A percentile compares a stretch with the other conserved stretches of the same genome.
These are phyloP conservation scores for Boletus subcaerulescens DNA, from an alignment of 768 basidiomycete genomes.

Conservation along the genomic window DNA sequence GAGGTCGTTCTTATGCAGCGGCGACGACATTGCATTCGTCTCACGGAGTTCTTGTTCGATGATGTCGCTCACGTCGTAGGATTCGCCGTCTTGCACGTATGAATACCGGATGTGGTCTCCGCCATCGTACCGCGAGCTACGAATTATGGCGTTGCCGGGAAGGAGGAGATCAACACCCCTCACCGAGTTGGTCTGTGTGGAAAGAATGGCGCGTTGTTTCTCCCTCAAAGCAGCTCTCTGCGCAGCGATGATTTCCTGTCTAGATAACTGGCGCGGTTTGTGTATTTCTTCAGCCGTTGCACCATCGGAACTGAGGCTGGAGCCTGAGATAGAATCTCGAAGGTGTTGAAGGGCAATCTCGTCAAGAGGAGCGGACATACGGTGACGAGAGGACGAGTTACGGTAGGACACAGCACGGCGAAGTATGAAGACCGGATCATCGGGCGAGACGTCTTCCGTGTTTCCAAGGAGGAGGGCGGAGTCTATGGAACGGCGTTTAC, in stretches of 20 bases:
- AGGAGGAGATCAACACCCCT: slow-evolving; percentile 88
- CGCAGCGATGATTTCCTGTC: slow-evolving; percentile 90
- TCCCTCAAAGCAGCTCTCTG: slow-evolving; percentile 86
- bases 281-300: slow-evolving; percentile 29
- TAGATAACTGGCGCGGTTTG: slow-evolving; percentile 48
- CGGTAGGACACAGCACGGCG: slow-evolving; percentile 79
- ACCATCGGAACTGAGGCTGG: slow-evolving; percentile 55
- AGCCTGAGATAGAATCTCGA: slow-evolving; percentile 58
- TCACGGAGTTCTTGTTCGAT: slow-evolving; percentile 87
- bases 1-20: slow-evolving; percentile 49
- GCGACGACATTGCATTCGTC: slow-evolving; percentile 32
- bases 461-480: slow-evolving; percentile 67
- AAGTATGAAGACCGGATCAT: slow-evolving; percentile 89
- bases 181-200: slow-evolving; percentile 78
- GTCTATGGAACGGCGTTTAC: slow-evolving; percentile 86
- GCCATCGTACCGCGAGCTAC: slow-evolving; percentile 73
- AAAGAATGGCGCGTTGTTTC: slow-evolving; percentile 81
- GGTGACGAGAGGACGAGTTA: slow-evolving; percentile 62
- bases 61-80: slow-evolving; percentile 90
- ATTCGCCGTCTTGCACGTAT: slow-evolving; percentile 90
- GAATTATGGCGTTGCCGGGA: slow-evolving; percentile 79
- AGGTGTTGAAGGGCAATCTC: slow-evolving; percentile 76
- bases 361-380: slow-evolving; percentile 75
- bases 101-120: slow-evolving; percentile 86
- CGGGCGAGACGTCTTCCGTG: slow-evolving; percentile 68